Evolutionary conservation across 208 protist species (phyloP), one percentile per base, ranked within the genome.

Genomic region (Trypanosoma scelopori): DNA sequence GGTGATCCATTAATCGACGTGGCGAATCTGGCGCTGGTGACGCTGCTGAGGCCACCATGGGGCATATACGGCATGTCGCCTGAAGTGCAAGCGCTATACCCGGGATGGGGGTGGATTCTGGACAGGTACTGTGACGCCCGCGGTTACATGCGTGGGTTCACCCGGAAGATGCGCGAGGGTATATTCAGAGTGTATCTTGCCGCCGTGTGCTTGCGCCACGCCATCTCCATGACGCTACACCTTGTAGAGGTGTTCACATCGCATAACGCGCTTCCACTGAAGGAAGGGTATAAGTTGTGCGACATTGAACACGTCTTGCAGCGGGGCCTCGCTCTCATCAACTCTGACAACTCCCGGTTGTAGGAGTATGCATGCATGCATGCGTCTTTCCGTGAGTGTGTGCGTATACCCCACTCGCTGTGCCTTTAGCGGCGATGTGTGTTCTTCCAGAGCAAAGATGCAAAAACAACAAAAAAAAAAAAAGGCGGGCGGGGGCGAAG

Each of bases 121-220:
- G 80, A 92, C 39, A 75, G 72, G 73, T 92, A 92, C 75, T 92
- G 85, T 71, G 77, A 61, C 47, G 64, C 65, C 7, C 77, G 80
- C 28, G 78, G 82, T 35, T 92, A 92, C 71, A 80, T 89, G 80
- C 79, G 71, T 32, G 71, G 80, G 48, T 62, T 92, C 37, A 79
- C 84, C 53, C 59, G 72, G 18, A 60, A 37, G 20, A 67, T 71
- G 27, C 76, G 85, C 25, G 78, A 92, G 28, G 75, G 78, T 49
- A 89, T 92, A 49, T 92, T 92, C 69, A 84, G 66, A 47, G 82
- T 92, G 18, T 92, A 92, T 69, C 52, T 92, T 1, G 73, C 82
- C 35, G 76, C 75, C 7, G 57, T 83, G 25, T 92, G 85, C 56
- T 67, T 88, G 35, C 79, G 85, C 30, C 48, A 71, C 5, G 79